A percentile compares a stretch with the other conserved stretches of the same genome.
These are phyloP conservation scores for Erythrophleum fordii DNA, from an alignment of 306 rosid species.

Conservation along the genomic window DNA sequence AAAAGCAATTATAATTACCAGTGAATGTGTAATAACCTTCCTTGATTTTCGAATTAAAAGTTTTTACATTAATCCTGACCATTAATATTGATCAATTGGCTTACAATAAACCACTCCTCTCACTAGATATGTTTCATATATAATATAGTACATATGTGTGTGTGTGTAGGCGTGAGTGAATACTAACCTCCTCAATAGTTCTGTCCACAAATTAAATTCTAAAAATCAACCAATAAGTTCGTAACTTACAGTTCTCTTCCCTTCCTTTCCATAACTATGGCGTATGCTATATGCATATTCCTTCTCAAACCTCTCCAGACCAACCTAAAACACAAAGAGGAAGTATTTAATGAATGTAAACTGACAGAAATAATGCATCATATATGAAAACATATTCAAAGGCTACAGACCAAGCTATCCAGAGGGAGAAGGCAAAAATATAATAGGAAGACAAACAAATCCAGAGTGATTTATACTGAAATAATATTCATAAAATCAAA, in stretches of 20 bases:
- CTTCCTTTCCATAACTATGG: constrained; percentile 93
- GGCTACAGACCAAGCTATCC: constrained; percentile 11
- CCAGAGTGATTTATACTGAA: constrained; percentile 12
- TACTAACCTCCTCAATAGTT: not conserved
- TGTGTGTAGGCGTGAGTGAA: not conserved
- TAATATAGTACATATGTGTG: not conserved
- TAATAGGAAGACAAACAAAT: constrained; percentile 15
- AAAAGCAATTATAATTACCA: not conserved
- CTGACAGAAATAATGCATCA: constrained; percentile 26
- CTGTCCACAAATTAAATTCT: not conserved
- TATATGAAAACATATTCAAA: constrained; percentile 16
- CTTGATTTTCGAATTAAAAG: not conserved
- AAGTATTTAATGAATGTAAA: constrained; percentile 30
- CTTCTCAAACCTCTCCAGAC: constrained; percentile 92
- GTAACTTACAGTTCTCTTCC: constrained; percentile 87
- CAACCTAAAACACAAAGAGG: constrained; percentile 62
- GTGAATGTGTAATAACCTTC: not conserved
- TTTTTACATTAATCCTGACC: not conserved
- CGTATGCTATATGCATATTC: constrained; percentile 84
- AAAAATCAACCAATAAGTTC: constrained; percentile 22
- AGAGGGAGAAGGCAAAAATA: constrained; percentile 20
- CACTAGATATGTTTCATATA: not conserved
- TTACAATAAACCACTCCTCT: not conserved
- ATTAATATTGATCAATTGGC: not conserved
- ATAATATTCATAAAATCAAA: constrained; percentile 18